A percentile compares a stretch with the other conserved stretches of the same genome.
phyloP scores from a whole-genome alignment of 495 filamentous ascomycete species.

The Pseudomonodictys pantanalensis region DNA sequence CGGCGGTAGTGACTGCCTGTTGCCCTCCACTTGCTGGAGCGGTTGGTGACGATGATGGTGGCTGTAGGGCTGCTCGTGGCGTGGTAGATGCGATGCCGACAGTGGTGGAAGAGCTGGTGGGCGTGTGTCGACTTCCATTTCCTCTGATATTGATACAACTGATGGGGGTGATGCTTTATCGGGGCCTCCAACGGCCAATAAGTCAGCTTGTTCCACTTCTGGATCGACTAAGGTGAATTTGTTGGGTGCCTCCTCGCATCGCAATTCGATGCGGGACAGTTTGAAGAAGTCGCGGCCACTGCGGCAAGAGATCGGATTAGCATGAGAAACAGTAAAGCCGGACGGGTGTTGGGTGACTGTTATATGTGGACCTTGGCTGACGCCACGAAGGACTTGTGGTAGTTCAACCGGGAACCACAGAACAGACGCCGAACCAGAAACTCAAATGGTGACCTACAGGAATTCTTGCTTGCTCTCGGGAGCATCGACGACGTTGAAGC shows the following conservation, averaged over 20 bases:
- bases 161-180: not conserved
- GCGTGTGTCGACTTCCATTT: constrained; percentile 30
- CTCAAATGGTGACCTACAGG: constrained; percentile 12
- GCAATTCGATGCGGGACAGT: constrained; percentile 27
- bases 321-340: constrained; percentile 14
- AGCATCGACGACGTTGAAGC: constrained; percentile 26
- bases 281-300: constrained; percentile 34
- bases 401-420: not conserved
- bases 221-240: constrained; percentile 12
- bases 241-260: constrained; percentile 20
- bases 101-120: too few relatives aligned
- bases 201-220: not conserved
- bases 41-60: constrained; percentile 20
- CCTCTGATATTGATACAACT: too few relatives aligned
- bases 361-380: constrained; percentile 3
- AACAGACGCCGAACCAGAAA: constrained; percentile 1
- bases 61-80: constrained; percentile 11
- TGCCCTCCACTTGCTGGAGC: constrained; percentile 19
- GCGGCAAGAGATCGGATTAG: not conserved
- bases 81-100: constrained; percentile 20
- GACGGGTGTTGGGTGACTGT: not conserved
- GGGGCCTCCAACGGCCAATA: constrained; percentile 17
- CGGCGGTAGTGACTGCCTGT: constrained; percentile 18
- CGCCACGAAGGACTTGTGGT: constrained; percentile 13
- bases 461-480: constrained; percentile 18